Conservation (phyloP, 164 flowering plant genomes). For the Piper betle region DNA sequence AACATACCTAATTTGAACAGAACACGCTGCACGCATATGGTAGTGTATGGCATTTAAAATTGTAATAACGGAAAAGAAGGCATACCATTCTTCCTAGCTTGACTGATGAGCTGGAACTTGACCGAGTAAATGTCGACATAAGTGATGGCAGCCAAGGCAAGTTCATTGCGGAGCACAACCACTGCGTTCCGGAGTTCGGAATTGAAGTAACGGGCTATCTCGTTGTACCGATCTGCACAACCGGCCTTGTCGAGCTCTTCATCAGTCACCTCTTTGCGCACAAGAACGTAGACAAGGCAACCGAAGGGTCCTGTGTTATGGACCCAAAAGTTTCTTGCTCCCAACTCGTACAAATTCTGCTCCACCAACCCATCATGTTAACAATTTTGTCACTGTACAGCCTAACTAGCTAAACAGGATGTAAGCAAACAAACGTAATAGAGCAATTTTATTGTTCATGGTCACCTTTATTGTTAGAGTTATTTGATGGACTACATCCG, state of each 20-base stretch:
- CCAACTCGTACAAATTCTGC: slow-evolving; percentile 25
- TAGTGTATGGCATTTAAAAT: no score
- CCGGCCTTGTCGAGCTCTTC: slow-evolving; percentile 31
- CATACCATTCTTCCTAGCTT: slow-evolving; percentile 32
- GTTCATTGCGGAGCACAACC: slow-evolving; percentile 20
- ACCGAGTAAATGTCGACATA: slow-evolving; percentile 42
- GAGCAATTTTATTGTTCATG: no score
- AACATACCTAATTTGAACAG: no score
- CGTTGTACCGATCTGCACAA: slow-evolving; percentile 31
- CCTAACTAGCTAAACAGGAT: no score
- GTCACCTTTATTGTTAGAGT: slow-evolving; percentile 1
- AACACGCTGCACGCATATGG: no score
- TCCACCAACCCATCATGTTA: neutral
- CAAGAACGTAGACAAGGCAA: slow-evolving; percentile 34
- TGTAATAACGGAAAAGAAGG: neutral
- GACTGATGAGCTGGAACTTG: slow-evolving; percentile 32
- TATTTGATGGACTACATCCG: slow-evolving; percentile 33
- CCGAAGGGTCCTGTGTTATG: slow-evolving; percentile 57
- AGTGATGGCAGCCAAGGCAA: slow-evolving; percentile 31
- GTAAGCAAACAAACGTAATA: no score
- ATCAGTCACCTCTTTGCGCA: slow-evolving; percentile 13
- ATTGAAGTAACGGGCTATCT: slow-evolving; percentile 37
- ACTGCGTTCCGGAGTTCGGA: slow-evolving; percentile 21
- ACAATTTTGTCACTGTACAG: no score
- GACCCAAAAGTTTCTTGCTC: slow-evolving; percentile 47